A percentile compares a stretch with the other conserved stretches of the same genome.
Conservation (phyloP, 768 basidiomycete species). For the Rhizopogon vulgaris region DNA sequence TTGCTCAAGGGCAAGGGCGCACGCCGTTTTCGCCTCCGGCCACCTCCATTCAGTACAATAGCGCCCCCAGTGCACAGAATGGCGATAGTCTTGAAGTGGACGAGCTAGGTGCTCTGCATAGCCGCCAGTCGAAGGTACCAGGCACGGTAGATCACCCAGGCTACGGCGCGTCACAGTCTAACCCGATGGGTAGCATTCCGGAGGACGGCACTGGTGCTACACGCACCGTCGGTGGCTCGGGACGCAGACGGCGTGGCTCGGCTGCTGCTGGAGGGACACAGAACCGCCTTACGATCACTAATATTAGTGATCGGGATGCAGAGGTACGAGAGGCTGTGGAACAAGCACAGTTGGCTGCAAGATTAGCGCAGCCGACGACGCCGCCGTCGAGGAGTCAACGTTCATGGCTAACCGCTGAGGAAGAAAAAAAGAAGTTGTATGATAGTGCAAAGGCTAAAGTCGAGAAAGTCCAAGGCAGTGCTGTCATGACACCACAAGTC, state of each 20-base stretch:
- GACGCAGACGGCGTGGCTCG: conserved; percentile 27
- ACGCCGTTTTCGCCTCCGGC: conserved; percentile 8
- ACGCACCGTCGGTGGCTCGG: conserved; percentile 7
- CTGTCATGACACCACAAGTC: conserved; percentile 12
- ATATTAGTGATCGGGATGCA: conserved; percentile 30
- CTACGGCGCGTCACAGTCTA: conserved; percentile 14
- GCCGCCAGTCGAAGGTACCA: background rate
- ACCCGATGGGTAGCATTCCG: conserved; percentile 19
- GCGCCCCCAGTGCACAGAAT: conserved; percentile 20
- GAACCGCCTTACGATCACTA: conserved; percentile 37
- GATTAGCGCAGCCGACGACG: conserved; percentile 14
- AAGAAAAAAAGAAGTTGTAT: conserved; percentile 37
- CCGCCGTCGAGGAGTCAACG: conserved; percentile 20
- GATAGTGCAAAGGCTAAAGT: conserved; percentile 35
- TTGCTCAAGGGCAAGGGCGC: conserved; percentile 9
- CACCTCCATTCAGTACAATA: conserved; percentile 22
- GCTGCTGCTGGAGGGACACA: conserved; percentile 14
- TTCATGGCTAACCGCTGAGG: conserved; percentile 31
- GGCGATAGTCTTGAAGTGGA: conserved; percentile 12
- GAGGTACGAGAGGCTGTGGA: conserved; percentile 38
- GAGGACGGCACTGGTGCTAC: conserved; percentile 10
- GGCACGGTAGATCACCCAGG: conserved; percentile 25
- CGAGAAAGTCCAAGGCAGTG: conserved; percentile 31
- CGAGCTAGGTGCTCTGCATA: conserved; percentile 18
- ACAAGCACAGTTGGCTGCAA: conserved; percentile 24